Conservation (phyloP, 768 basidiomycete species). For the Serpula lacrymans region DNA sequence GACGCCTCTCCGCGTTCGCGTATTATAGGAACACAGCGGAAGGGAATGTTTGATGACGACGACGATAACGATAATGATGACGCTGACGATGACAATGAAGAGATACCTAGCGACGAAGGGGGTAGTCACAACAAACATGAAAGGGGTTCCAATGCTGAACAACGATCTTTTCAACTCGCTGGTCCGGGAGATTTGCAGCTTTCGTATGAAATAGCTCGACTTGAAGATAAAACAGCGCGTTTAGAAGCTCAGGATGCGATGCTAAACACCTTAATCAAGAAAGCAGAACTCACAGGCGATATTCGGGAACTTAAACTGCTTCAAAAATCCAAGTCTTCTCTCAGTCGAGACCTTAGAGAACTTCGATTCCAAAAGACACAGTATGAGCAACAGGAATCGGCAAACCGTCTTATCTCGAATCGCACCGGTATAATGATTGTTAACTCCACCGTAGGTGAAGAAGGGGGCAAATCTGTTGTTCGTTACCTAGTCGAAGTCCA, state of each 20-base stretch:
- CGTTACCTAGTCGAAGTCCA: constrained; percentile 91
- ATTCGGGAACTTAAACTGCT: constrained; percentile 82
- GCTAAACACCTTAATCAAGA: constrained; percentile 85
- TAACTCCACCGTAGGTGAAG: constrained; percentile 77
- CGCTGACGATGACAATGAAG: constrained; percentile 36
- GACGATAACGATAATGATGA: constrained; percentile 41
- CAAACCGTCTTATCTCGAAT: constrained; percentile 80
- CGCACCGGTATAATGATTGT: constrained; percentile 84
- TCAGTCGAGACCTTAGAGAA: constrained; percentile 80
- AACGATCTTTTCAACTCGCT: constrained; percentile 67
- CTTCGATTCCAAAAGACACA: constrained; percentile 87
- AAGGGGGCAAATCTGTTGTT: constrained; percentile 86
- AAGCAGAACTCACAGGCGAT: constrained; percentile 93
- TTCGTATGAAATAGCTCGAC: constrained; percentile 78
- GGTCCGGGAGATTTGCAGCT: constrained; percentile 89
- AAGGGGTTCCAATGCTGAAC: constrained; percentile 38
- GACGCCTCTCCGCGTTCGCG: constrained; percentile 3
- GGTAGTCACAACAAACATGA: constrained; percentile 39
- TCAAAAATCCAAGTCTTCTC: constrained; percentile 73
- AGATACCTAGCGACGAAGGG: constrained; percentile 19
- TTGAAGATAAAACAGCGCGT: constrained; percentile 72
- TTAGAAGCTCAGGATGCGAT: constrained; percentile 79
- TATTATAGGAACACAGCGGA: constrained; percentile 7
- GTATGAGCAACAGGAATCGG: constrained; percentile 92
- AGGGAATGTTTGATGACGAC: constrained; percentile 35